Percentiles rank a stretch among this genome's conserved stretches.
Conservation (phyloP, 2,329 filamentous ascomycete species). For the Daldinia sp. region DNA sequence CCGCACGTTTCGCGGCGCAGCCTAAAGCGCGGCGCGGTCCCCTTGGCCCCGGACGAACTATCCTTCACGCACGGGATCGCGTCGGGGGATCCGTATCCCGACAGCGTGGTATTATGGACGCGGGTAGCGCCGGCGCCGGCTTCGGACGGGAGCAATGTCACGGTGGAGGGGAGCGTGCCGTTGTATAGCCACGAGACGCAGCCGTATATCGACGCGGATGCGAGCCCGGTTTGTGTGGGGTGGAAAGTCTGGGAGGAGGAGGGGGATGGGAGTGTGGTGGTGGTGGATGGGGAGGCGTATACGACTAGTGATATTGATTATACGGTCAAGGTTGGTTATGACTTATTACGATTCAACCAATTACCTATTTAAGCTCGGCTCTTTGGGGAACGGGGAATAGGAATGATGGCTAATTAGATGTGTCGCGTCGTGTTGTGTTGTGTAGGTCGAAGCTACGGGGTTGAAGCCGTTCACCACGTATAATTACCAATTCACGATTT, state of each 20-base stretch:
- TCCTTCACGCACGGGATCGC: slow-evolving; percentile 71
- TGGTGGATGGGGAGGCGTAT: slow-evolving; percentile 67
- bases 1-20: slow-evolving; percentile 66
- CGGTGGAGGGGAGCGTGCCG: slow-evolving; percentile 53
- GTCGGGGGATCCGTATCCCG: slow-evolving; percentile 60
- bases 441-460: slow-evolving; percentile 62
- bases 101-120: slow-evolving; percentile 66
- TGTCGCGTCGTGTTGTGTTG: too few species aligned
- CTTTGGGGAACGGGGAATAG: too few species aligned
- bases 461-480: slow-evolving; percentile 46
- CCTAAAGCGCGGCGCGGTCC: slow-evolving; percentile 52
- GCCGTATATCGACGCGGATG: slow-evolving; percentile 53
- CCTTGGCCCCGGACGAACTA: slow-evolving; percentile 56
- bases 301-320: slow-evolving; percentile 80
- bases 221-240: slow-evolving; percentile 69
- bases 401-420: not conserved
- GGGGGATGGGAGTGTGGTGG: slow-evolving; percentile 44
- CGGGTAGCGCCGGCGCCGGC: slow-evolving; percentile 55
- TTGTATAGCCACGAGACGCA: slow-evolving; percentile 59
- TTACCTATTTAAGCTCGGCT: too few species aligned
- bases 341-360: too few species aligned
- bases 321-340: slow-evolving; percentile 76
- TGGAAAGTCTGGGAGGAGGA: slow-evolving; percentile 64
- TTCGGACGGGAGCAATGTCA: slow-evolving; percentile 56
- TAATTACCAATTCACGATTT: slow-evolving; percentile 48